phyloP scores from a whole-genome alignment of 768 basidiomycete species.

The Boletus patriciae region DNA sequence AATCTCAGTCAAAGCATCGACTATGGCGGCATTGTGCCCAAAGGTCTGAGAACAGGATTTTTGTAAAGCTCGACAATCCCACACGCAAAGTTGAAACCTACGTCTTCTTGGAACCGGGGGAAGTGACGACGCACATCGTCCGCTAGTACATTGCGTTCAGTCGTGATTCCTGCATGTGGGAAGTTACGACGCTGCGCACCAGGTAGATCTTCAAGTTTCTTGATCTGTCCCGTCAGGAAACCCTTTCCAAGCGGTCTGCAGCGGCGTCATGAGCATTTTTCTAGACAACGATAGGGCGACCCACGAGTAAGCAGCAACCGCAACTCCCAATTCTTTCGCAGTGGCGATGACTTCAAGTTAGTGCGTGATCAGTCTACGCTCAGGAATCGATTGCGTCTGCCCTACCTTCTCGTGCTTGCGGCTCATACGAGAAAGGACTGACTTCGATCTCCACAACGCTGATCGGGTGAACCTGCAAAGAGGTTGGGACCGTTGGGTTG shows the following conservation, averaged over 20 bases:
- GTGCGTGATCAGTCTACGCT: background rate
- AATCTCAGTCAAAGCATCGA: constrained; percentile 41
- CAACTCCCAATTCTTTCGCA: constrained; percentile 52
- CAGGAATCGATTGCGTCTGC: background rate
- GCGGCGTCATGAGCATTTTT: background rate
- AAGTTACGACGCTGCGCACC: constrained; percentile 13
- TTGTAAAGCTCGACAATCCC: background rate
- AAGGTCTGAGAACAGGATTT: constrained; percentile 31
- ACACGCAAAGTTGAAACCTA: constrained; percentile 11
- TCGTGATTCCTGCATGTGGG: background rate
- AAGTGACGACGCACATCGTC: constrained; percentile 38
- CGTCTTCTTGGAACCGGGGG: constrained; percentile 47
- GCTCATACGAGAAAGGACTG: constrained; percentile 57
- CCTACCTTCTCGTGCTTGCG: constrained; percentile 45
- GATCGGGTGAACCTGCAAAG: constrained; percentile 49
- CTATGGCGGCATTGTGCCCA: constrained; percentile 42
- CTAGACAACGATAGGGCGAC: constrained; percentile 13
- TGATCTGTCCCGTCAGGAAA: constrained; percentile 50
- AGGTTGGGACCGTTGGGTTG: background rate
- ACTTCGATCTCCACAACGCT: constrained; percentile 67
- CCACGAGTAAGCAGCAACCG: constrained; percentile 60
- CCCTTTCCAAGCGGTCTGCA: constrained; percentile 52
- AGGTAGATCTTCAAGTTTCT: constrained; percentile 36
- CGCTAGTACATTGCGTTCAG: constrained; percentile 28
- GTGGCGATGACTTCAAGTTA: constrained; percentile 46